phyloP scores from a whole-genome alignment of 805 yeast species.

The Candida koratica region DNA sequence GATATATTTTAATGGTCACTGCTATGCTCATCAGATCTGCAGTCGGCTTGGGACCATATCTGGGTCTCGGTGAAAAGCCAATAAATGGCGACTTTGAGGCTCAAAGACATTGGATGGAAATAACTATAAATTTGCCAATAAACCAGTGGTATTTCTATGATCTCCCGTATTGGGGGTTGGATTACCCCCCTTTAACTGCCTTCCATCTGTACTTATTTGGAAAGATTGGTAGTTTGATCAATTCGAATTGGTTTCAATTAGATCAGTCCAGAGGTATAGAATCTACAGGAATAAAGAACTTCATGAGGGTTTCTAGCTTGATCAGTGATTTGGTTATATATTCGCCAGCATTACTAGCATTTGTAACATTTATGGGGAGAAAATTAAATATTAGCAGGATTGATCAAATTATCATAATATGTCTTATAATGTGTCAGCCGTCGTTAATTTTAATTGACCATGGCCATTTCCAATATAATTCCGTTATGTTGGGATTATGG shows the following conservation, averaged over 20 bases:
- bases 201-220: slow-evolving; percentile 85
- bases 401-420: slow-evolving; percentile 72
- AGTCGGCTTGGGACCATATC: slow-evolving; percentile 83
- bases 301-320: slow-evolving; percentile 78
- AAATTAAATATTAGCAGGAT: slow-evolving; percentile 53
- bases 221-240: slow-evolving; percentile 58
- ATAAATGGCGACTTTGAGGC: slow-evolving; percentile 96
- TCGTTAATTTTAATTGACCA: slow-evolving; percentile 81
- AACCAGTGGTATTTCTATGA: slow-evolving; percentile 86
- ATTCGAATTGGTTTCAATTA: slow-evolving; percentile 72
- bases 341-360: slow-evolving; percentile 75
- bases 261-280: slow-evolving; percentile 76
- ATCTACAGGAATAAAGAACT: slow-evolving; percentile 61
- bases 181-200: slow-evolving; percentile 96
- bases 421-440: slow-evolving; percentile 83
- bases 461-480: slow-evolving; percentile 95
- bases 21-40: slow-evolving; percentile 78
- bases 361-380: slow-evolving; percentile 68
- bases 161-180: slow-evolving; percentile 91
- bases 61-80: slow-evolving; percentile 71
- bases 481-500: slow-evolving; percentile 89
- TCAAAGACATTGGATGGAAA: slow-evolving; percentile 96
- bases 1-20: slow-evolving; percentile 68
- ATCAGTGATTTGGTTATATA: slow-evolving; percentile 70
- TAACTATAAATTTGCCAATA: slow-evolving; percentile 73